phyloP scores from a whole-genome alignment of 78 protist genomes.

The Dictyostelium purpureum region DNA sequence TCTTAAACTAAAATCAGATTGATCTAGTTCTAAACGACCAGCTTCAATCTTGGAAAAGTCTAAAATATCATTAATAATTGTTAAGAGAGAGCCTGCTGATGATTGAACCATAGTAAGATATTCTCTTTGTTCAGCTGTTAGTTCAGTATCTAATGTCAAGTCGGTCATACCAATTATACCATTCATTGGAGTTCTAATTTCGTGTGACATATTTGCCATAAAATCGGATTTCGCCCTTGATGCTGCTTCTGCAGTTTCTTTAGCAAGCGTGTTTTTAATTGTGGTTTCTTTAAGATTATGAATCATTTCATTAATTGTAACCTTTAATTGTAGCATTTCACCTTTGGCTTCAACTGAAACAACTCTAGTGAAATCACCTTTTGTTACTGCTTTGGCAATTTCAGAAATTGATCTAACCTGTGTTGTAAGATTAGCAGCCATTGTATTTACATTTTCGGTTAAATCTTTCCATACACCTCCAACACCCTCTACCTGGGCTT shows the following conservation, averaged over 20 bases:
- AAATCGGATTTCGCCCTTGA: constrained; percentile 83
- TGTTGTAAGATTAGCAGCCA: constrained; percentile 81
- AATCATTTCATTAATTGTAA: constrained; percentile 80
- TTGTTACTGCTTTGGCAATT: constrained; percentile 78
- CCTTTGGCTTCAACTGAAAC: constrained; percentile 83
- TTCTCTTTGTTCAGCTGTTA: constrained; percentile 77
- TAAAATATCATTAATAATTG: constrained; percentile 80
- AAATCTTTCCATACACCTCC: constrained; percentile 82
- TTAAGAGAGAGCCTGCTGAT: constrained; percentile 66
- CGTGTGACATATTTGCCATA: constrained; percentile 85
- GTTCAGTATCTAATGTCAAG: constrained; percentile 56
- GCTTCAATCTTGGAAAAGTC: constrained; percentile 78
- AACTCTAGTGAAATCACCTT: constrained; percentile 82
- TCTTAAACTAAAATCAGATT: constrained; percentile 40
- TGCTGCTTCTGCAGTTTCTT: constrained; percentile 80
- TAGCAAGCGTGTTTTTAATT: constrained; percentile 62
- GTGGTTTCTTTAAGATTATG: constrained; percentile 70
- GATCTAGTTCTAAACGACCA: constrained; percentile 73
- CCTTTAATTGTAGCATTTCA: constrained; percentile 67
- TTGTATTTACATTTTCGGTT: constrained; percentile 83
- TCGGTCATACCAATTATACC: constrained; percentile 90
- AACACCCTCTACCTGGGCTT: constrained; percentile 72
- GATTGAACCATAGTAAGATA: constrained; percentile 79
- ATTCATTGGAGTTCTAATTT: constrained; percentile 89
- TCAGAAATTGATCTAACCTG: constrained; percentile 83